Base-by-base conservation (phyloP, 1,284 basidiomycete genomes). In the Mrakiaceae sp. region DNA sequence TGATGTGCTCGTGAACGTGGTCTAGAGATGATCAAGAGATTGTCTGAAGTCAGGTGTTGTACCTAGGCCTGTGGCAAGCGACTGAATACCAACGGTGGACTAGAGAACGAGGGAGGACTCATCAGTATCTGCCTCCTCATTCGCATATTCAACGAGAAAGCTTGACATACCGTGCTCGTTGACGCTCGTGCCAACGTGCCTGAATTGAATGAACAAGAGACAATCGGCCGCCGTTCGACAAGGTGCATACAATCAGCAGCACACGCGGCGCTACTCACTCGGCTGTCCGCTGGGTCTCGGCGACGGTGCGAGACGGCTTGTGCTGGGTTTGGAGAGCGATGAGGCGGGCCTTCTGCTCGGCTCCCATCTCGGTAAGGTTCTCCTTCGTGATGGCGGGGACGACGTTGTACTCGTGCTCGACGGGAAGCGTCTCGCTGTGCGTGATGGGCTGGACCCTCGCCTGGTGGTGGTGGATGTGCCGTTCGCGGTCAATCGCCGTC, bases 371-470 rank as follows among this genome's bases (percentile, higher is more conserved):
- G 63, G 72, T 71, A 67, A 74, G 73, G 70, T 70, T 69, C 68
- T 76, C 75, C 39, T 73, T 69, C 39, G 70, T 70, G 49, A 75
- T 67, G 52, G 71, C 71, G 58, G 61, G 61, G 40, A 71, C 71
- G 59, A 70, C 69, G 47, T 70, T 68, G 63, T 71, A 57, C 60
- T 73, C 69, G 66, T 76, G 74, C 70, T 76, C 66, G 59, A 72
- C 72, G 52, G 70, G 69, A 48, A 74, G 70, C 39, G 65, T 64
- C 67, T 72, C 70, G 52, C 73, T 66, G 71, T 74, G 68, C 54
- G 67, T 69, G 55, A 76, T 71, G 62, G 75, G 75, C 69, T 76
- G 75, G 59, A 76, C 70, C 67, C 74, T 74, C 72, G 75, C 74
- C 48, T 63, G 55, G 55, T 52, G 55, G 58, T 74, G 72, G 70